Evolutionary conservation across 805 yeast species (phyloP), one percentile per base, ranked within the genome.

Genomic region (Yamadazyma sp.): DNA sequence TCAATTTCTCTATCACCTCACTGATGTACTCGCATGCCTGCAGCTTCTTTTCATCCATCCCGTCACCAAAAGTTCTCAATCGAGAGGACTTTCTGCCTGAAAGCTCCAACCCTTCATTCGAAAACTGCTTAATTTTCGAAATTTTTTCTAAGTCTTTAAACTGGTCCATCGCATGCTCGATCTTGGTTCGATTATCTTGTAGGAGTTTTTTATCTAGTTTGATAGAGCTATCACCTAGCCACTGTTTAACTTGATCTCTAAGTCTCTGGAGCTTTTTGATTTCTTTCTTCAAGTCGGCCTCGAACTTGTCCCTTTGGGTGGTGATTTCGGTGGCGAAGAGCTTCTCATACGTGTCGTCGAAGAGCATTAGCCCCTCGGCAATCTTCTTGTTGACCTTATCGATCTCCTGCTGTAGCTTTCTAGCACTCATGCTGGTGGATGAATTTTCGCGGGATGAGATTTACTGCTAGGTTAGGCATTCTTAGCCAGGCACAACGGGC

Each of bases 91-190:
- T 44, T 32, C 59, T 62, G 23, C 55, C 73, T 44, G 82, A 79
- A 56, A 79, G 78, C 35, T 84, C 87, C 46, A 91, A 71, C 0
- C 97, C 97, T 61, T 93, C 98, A 55, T 87, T 88, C 21, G 93
- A 81, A 58, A 86, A 91, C 36, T 95, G 96, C 61, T 91, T 91
- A 25, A 95, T 88, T 65, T 91, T 91, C 77, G 87, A 83, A 46
- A 83, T 79, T 64, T 89, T 87, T 62, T 91, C 99, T 50, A 91
- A 87, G 39, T 88, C 91, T 59, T 93, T 93, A 66, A 91, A 93
- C 52, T 89, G 77, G 62, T 91, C 99, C 99, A 91, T 91, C 44
- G 93, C 93, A 54, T 89, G 84, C 52, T 91, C 97, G 40, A 82
- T 70, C 46, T 87, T 67, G 34, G 70, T 59, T 11, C 80, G 75